Base-by-base conservation (phyloP, 2,329 filamentous ascomycete species). In the Intubia oerlemansii region DNA sequence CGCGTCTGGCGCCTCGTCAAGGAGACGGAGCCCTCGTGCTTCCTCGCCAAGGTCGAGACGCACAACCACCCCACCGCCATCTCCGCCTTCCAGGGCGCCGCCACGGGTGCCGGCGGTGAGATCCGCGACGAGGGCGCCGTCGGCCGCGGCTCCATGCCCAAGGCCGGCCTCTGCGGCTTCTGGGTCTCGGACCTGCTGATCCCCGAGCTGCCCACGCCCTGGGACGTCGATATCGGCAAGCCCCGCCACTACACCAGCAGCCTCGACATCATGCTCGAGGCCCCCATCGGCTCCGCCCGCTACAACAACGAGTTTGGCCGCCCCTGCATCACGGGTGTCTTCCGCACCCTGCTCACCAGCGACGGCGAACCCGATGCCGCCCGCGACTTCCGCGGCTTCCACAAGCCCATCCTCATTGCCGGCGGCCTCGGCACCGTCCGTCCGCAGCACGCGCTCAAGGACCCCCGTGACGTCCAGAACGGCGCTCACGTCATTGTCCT, bases 281-380 rank as follows among this genome's bases (percentile, higher is more conserved):
- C 82, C 0, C 88, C 88, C 0, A 88, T 98, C 41, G 88, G 88
- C 20, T 88, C 79, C 42, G 88, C 88, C 28, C 71, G 80, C 13
- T 95, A 91, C 59, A 95, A 95, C 58, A 98, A 98, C 45, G 88
- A 93, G 45, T 98, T 95, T 43, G 88, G 88, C 16, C 68, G 88
- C 21, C 85, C 88, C 20, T 82, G 75, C 44, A 74, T 90, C 10
- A 66, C 75, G 3, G 88, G 88, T 14, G 85, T 82, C 45, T 98
- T 98, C 59, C 66, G 85, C 35, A 98, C 88, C 1, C 62, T 98
- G 21, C 67, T 90, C 17, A 77, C 73, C 24, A 62, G 70, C 32
- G 66, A 65, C 23, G 57, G 63, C 34, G 49, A 52, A 21, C 54
- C 44, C 12, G 32, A 33, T 9, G 38, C 40, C 27, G 45, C 42